A percentile compares a stretch with the other conserved stretches of the same genome.
phyloP scores from a whole-genome alignment of 805 yeast genomes.

The Ogataea degrootiae region DNA sequence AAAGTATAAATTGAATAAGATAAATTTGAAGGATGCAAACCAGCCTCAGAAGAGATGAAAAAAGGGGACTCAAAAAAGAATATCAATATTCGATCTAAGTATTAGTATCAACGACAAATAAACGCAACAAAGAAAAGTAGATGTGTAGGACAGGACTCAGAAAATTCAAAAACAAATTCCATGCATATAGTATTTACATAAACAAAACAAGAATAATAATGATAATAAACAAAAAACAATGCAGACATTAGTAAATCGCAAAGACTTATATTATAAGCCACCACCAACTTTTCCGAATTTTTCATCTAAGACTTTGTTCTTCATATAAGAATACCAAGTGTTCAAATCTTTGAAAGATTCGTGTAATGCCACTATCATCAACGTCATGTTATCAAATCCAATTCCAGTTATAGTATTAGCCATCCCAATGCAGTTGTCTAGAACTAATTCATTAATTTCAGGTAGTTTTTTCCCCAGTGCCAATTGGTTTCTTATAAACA shows the following conservation, averaged over 20 bases:
- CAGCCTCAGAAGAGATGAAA: background rate
- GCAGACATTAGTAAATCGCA: background rate
- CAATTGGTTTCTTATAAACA: constrained; percentile 52
- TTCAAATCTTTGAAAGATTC: constrained; percentile 33
- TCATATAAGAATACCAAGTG: constrained; percentile 57
- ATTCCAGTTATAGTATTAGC: constrained; percentile 73
- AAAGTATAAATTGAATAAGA: background rate
- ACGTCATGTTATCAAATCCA: constrained; percentile 81
- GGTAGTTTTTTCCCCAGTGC: constrained; percentile 53
- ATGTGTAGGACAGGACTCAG: background rate
- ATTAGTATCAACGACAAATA: background rate
- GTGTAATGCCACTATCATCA: constrained; percentile 63
- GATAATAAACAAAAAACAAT: background rate
- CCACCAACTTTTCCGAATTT: constrained; percentile 26
- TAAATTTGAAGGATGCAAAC: background rate
- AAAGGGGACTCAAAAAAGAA: background rate
- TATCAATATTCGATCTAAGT: background rate
- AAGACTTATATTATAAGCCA: background rate
- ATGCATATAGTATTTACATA: background rate
- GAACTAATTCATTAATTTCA: constrained; percentile 51
- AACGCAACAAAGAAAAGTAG: background rate
- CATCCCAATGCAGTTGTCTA: constrained; percentile 64
- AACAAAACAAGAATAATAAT: background rate
- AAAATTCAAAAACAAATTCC: background rate
- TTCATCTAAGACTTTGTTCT: constrained; percentile 32